phyloP scores from a whole-genome alignment of 352 stramenopile species.

The Phytophthora palmivora region DNA sequence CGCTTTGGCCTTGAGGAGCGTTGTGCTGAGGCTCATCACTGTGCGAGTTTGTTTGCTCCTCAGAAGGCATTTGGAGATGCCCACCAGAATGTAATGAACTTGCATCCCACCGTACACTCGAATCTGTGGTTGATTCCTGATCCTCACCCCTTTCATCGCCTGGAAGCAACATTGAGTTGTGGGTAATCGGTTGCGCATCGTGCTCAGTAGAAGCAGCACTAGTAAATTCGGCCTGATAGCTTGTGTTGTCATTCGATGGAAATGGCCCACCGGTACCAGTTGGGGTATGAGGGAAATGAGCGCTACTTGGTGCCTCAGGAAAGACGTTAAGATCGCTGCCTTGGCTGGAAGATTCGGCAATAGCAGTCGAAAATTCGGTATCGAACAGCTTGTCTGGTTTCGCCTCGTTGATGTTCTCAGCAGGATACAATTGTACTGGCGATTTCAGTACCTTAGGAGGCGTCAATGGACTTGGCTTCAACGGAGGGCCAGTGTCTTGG shows the following conservation, averaged over 20 bases:
- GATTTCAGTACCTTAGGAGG: neutral
- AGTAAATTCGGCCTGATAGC: slow-evolving; percentile 17
- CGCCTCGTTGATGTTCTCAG: slow-evolving; percentile 3
- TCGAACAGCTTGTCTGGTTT: slow-evolving; percentile 18
- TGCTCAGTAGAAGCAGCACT: slow-evolving; percentile 11
- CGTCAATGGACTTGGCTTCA: slow-evolving; percentile 2
- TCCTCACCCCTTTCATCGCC: slow-evolving; percentile 10
- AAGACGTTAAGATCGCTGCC: slow-evolving; percentile 30
- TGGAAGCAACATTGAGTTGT: slow-evolving; percentile 15
- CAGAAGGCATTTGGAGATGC: slow-evolving; percentile 5
- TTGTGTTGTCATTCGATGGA: slow-evolving; percentile 21
- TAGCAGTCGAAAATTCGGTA: slow-evolving; percentile 33
- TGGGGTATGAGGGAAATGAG: slow-evolving; percentile 41
- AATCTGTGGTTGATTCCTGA: slow-evolving; percentile 28
- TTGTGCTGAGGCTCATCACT: slow-evolving; percentile 17
- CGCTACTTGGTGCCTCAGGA: slow-evolving; percentile 33
- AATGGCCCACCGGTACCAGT: slow-evolving; percentile 41
- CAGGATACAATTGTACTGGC: slow-evolving; percentile 5
- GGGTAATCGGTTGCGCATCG: slow-evolving; percentile 4
- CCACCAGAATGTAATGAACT: slow-evolving; percentile 12
- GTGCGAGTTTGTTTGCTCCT: slow-evolving; percentile 11
- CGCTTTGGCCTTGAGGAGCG: slow-evolving; percentile 28
- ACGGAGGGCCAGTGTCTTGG: slow-evolving; percentile 1
- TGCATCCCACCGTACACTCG: slow-evolving; percentile 31
- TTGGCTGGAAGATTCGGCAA: slow-evolving; percentile 15